A percentile compares a stretch with the other conserved stretches of the same genome.
These are phyloP conservation scores for Tephrocybe sp. DNA, from an alignment of 768 basidiomycete genomes.

Conservation along the genomic window DNA sequence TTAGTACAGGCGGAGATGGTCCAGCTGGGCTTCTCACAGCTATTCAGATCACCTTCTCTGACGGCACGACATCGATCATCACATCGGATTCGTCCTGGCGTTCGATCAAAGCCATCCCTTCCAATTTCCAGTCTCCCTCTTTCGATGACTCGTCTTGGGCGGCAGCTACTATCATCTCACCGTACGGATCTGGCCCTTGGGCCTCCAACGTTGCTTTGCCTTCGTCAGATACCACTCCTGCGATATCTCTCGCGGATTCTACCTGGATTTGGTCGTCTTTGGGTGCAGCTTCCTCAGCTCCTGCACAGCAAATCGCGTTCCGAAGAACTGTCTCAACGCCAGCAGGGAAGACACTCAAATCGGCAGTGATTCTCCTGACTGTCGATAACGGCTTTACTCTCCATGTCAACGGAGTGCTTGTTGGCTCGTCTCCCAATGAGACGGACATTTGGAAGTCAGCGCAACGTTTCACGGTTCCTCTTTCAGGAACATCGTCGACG, in stretches of 20 bases:
- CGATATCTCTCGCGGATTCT: conserved; percentile 18
- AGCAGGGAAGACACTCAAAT: conserved; percentile 20
- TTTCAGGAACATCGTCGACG: conserved; percentile 15
- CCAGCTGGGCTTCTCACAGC: conserved; percentile 28
- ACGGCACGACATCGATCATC: conserved; percentile 24
- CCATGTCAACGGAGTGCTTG: conserved; percentile 24
- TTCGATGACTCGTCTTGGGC: conserved; percentile 23
- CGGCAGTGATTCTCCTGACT: conserved; percentile 21
- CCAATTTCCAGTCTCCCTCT: conserved; percentile 22
- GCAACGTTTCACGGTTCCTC: conserved; percentile 18
- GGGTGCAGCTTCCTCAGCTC: conserved; percentile 14
- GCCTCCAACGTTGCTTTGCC: conserved; percentile 20
- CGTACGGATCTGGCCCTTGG: conserved; percentile 30
- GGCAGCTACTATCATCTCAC: conserved; percentile 12
- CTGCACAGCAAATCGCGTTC: conserved; percentile 26
- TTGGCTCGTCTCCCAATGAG: conserved; percentile 20
- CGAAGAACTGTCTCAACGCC: conserved; percentile 22
- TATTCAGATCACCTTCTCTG: conserved; percentile 23
- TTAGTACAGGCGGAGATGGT: conserved; percentile 16
- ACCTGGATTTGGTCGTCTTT: conserved; percentile 29
- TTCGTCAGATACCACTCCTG: conserved; percentile 8
- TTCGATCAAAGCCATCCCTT: conserved; percentile 20
- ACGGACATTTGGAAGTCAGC: conserved; percentile 22
- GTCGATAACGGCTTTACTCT: conserved; percentile 28
- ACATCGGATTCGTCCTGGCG: conserved; percentile 24